These are phyloP conservation scores for Pseudogymnoascus sp. DNA, from an alignment of 2,329 filamentous ascomycete genomes.

Conservation along the genomic window DNA sequence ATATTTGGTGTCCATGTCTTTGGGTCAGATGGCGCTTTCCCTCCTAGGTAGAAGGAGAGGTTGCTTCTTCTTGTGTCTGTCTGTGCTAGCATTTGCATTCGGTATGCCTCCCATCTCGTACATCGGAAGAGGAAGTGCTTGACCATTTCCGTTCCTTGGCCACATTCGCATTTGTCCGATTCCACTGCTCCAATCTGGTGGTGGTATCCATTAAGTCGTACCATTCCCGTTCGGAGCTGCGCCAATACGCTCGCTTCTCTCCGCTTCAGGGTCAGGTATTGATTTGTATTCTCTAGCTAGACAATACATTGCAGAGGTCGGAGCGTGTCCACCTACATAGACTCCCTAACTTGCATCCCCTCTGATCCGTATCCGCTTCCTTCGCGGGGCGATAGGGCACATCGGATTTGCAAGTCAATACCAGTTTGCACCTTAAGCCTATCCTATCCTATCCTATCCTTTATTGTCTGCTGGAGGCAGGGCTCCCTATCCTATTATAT, in stretches of 20 bases:
- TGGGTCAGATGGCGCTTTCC: slow-evolving; percentile 19
- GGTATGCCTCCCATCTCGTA: slow-evolving; percentile 22
- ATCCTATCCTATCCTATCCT: too few species aligned
- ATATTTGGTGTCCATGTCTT: slow-evolving; percentile 23
- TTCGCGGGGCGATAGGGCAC: too few species aligned
- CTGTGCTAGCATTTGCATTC: slow-evolving; percentile 22
- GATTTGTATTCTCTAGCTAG: too few species aligned
- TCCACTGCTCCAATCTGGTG: not conserved
- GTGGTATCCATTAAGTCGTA: not conserved
- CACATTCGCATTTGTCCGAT: not conserved
- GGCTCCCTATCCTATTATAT: too few species aligned
- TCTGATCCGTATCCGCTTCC: too few species aligned
- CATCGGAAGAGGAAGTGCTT: slow-evolving; percentile 26
- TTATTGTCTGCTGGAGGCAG: too few species aligned
- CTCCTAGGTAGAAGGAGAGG: slow-evolving; percentile 26
- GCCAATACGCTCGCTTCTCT: not conserved
- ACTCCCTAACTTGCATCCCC: too few species aligned
- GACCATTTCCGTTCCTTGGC: not conserved
- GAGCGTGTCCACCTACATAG: too few species aligned
- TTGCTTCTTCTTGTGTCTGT: slow-evolving; percentile 22
- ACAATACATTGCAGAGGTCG: too few species aligned
- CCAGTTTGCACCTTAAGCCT: too few species aligned
- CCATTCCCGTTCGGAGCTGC: not conserved
- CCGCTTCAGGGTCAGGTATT: too few species aligned
- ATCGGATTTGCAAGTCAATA: too few species aligned